Percentiles rank a stretch among this genome's conserved stretches.
Evolutionary conservation across 495 filamentous ascomycete species (phyloP).

Genomic region (Penicillium parvum): DNA sequence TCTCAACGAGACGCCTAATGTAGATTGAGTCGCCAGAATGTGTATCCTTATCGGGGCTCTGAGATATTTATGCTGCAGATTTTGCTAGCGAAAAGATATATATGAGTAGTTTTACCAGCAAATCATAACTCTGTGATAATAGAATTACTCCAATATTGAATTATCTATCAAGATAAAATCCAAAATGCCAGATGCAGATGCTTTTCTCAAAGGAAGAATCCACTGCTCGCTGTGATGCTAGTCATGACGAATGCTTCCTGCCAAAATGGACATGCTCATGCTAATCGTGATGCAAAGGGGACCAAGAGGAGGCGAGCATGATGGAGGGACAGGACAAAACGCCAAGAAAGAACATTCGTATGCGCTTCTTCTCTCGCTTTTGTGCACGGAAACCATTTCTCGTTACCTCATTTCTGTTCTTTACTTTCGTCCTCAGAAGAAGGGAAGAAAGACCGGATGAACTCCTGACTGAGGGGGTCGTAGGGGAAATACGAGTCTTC

Average conservation of each 20-base stretch:
- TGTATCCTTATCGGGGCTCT: no score
- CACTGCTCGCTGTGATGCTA: slow-evolving; percentile 2
- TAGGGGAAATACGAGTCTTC: slow-evolving; percentile 38
- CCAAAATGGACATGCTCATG: slow-evolving; percentile 1
- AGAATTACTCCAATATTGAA: no score
- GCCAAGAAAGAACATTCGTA: not conserved
- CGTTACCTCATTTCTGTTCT: not conserved
- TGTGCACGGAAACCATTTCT: not conserved
- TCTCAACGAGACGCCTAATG: no score
- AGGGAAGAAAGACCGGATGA: slow-evolving; percentile 44
- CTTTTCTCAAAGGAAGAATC: slow-evolving; percentile 1
- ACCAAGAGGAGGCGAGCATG: not conserved
- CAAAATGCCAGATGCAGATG: slow-evolving; percentile 1
- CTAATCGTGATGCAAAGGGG: no score
- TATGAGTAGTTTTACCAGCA: no score
- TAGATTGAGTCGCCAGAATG: no score
- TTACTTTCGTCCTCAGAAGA: slow-evolving; percentile 11
- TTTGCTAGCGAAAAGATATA: no score
- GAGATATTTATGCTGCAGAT: no score
- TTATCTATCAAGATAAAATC: not conserved
- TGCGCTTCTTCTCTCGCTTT: slow-evolving; percentile 1
- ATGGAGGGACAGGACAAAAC: not conserved
- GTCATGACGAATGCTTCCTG: not conserved
- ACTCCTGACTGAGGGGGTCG: slow-evolving; percentile 41
- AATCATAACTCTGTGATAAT: no score